A percentile compares a stretch with the other conserved stretches of the same genome.
These are phyloP conservation scores for Alternaria ventricosa DNA, from an alignment of 2,329 filamentous ascomycete genomes.

Conservation along the genomic window DNA sequence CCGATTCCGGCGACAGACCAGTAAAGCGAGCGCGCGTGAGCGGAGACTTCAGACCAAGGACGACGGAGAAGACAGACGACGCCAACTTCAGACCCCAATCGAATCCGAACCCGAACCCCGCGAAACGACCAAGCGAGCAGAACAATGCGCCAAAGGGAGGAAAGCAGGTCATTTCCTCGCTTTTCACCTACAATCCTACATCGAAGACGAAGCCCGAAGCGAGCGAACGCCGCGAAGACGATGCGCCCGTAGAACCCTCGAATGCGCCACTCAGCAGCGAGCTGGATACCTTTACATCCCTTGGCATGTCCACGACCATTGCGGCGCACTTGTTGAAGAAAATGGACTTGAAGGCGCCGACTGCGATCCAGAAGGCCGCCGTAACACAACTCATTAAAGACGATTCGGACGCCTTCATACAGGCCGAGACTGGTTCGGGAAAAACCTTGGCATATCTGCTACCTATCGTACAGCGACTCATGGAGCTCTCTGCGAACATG, in stretches of 20 bases:
- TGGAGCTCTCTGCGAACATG: conserved; percentile 69
- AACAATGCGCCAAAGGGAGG: conserved; percentile 50
- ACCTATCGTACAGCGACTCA: conserved; percentile 87
- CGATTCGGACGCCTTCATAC: conserved; percentile 91
- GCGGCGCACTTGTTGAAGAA: conserved; percentile 85
- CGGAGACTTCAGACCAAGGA: conserved; percentile 47
- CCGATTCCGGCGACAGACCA: conserved; percentile 28
- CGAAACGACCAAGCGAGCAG: conserved; percentile 41
- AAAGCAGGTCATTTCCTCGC: conserved; percentile 79
- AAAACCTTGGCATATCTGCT: conserved; percentile 97
- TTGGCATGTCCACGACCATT: conserved; percentile 81
- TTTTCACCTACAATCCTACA: conserved; percentile 88
- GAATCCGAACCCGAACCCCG: conserved; percentile 30
- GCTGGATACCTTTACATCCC: conserved; percentile 81
- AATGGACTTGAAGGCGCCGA: conserved; percentile 87
- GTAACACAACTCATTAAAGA: conserved; percentile 80
- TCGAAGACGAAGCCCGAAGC: conserved; percentile 67
- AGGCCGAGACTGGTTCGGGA: conserved; percentile 95
- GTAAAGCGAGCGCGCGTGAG: conserved; percentile 46
- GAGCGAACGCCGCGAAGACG: conserved; percentile 52
- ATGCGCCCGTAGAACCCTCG: conserved; percentile 70
- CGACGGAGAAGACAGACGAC: conserved; percentile 23
- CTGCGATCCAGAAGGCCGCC: conserved; percentile 90
- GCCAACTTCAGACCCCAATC: conserved; percentile 40
- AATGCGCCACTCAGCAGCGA: conserved; percentile 90